These are phyloP conservation scores for Fusarium beomiforme DNA, from an alignment of 2,329 filamentous ascomycete genomes.

Conservation along the genomic window DNA sequence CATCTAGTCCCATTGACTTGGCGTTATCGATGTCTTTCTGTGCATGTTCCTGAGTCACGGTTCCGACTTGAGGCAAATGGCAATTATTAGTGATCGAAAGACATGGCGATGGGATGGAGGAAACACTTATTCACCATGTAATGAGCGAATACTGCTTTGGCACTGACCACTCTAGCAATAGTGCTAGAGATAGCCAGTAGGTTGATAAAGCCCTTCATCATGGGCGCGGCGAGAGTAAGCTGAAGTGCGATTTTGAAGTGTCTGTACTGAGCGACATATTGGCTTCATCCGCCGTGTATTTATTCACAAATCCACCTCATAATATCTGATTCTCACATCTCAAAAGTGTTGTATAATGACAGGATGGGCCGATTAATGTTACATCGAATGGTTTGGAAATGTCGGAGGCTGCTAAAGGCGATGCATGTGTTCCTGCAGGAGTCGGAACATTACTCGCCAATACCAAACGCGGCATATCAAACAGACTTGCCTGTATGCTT, in stretches of 20 bases:
- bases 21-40: background rate
- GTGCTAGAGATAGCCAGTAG: background rate
- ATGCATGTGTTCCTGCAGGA: background rate
- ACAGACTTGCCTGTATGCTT: background rate
- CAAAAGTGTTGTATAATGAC: fast-evolving
- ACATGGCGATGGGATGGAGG: too few species aligned
- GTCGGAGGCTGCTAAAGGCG: background rate
- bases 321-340: background rate
- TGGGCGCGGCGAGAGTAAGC: background rate
- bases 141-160: background rate
- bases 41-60: background rate
- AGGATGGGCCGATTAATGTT: background rate
- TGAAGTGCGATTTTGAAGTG: background rate
- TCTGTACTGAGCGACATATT: background rate
- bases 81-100: background rate
- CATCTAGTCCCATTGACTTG: background rate
- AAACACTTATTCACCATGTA: fast-evolving
- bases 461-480: background rate
- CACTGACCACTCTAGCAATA: background rate
- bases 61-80: background rate
- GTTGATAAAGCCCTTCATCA: background rate
- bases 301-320: background rate
- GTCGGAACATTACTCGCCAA: background rate
- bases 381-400: background rate
- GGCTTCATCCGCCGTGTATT: background rate